phyloP scores from a whole-genome alignment of 179 eudicot species.

The Silene coronaria region DNA sequence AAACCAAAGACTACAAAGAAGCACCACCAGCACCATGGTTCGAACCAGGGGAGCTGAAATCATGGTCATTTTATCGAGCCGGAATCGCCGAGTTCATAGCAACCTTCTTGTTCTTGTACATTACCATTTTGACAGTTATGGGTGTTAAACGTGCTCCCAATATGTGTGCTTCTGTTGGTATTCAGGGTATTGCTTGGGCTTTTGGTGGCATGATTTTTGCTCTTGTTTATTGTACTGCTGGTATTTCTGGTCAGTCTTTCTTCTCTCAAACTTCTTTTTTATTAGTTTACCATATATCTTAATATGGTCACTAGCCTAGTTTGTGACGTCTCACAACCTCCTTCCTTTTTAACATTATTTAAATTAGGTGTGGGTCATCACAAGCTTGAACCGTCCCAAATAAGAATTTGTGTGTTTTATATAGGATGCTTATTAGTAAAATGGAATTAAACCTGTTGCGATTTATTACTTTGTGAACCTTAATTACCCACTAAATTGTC shows the following conservation, averaged over 20 bases:
- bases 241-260: constrained; percentile 54
- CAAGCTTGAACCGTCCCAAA: too few species aligned
- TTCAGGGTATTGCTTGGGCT: constrained; percentile 93
- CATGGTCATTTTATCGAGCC: constrained; percentile 36
- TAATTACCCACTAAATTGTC: not conserved
- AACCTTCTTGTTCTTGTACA: constrained; percentile 32
- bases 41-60: constrained; percentile 26
- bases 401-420: too few species aligned
- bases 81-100: constrained; percentile 37
- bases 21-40: constrained; percentile 32
- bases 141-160: constrained; percentile 28
- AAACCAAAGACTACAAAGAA: constrained; percentile 30
- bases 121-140: constrained; percentile 35
- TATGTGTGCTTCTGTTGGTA: constrained; percentile 37
- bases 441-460: too few species aligned
- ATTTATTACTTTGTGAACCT: too few species aligned
- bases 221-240: constrained; percentile 88
- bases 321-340: too few species aligned
- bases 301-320: too few species aligned
- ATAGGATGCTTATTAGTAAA: too few species aligned
- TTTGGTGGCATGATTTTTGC: constrained; percentile 96
- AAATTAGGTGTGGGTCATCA: too few species aligned
- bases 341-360: too few species aligned
- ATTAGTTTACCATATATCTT: too few species aligned
- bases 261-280: not conserved